Percentiles rank a stretch among this genome's conserved stretches.
Evolutionary conservation across 306 rosid genomes (phyloP).

Genomic region (Trichosanthes truncata): DNA sequence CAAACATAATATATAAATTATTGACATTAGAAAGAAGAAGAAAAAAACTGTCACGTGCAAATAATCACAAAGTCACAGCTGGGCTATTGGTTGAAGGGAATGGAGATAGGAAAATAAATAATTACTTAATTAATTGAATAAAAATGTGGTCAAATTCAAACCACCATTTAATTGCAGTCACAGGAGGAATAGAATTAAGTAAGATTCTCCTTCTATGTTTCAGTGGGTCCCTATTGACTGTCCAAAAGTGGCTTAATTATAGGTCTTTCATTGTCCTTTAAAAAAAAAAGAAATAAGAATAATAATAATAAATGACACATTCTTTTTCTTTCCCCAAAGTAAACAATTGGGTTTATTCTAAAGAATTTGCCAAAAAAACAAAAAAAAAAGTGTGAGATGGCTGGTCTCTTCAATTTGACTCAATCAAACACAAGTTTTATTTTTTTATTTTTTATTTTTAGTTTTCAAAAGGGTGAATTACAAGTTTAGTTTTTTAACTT

Average conservation of each 20-base stretch:
- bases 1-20: too few species aligned
- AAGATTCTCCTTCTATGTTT: slow-evolving; percentile 7
- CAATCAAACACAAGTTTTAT: too few species aligned
- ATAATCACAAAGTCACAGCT: not conserved
- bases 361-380: not conserved
- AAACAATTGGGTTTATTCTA: not conserved
- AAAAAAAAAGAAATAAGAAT: too few species aligned
- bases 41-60: not conserved
- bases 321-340: not conserved
- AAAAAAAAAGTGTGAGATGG: not conserved
- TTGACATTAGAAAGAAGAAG: too few species aligned
- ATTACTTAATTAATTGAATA: not conserved
- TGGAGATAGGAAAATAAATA: not conserved
- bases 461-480: too few species aligned
- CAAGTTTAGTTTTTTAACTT: too few species aligned
- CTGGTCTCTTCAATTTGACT: not conserved
- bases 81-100: not conserved
- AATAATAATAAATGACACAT: not conserved
- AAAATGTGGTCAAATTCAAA: not conserved
- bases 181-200: not conserved
- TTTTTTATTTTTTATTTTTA: too few species aligned
- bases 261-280: not conserved
- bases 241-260: not conserved
- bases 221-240: not conserved
- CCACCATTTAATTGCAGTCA: not conserved